Evolutionary conservation across 495 filamentous ascomycete species (phyloP).

Genomic region (Aeminium ludgeri): DNA sequence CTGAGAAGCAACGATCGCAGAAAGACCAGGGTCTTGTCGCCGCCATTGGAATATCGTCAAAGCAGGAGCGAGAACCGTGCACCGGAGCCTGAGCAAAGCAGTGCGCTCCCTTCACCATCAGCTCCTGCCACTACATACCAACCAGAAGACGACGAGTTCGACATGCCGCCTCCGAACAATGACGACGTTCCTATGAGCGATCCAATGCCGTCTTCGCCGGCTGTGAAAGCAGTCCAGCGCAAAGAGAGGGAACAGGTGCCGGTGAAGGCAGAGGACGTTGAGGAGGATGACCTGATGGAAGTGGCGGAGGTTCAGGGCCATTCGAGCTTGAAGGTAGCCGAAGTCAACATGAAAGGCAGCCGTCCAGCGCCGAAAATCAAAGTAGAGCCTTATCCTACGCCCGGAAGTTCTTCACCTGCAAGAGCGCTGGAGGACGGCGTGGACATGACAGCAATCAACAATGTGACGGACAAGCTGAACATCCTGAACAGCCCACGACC

Average conservation of each 20-base stretch:
- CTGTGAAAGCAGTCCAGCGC: conserved; percentile 59
- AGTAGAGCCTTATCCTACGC: conserved; percentile 49
- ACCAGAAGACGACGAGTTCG: conserved; percentile 42
- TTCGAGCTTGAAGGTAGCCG: conserved; percentile 44
- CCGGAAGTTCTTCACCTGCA: conserved; percentile 59
- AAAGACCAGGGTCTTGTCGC: conserved; percentile 66
- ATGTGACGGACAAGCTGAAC: conserved; percentile 73
- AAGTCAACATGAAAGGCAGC: conserved; percentile 73
- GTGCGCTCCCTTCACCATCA: conserved; percentile 23
- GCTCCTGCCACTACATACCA: conserved; percentile 24
- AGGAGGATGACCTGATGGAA: conserved; percentile 73
- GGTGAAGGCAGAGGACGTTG: conserved; percentile 36
- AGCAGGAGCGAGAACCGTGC: conserved; percentile 28
- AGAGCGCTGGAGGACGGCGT: conserved; percentile 40
- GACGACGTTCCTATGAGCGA: conserved; percentile 72
- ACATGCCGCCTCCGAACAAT: conserved; percentile 35
- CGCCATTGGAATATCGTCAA: conserved; percentile 36
- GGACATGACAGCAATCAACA: conserved; percentile 78
- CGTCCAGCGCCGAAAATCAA: conserved; percentile 56
- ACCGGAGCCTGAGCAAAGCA: conserved; percentile 16
- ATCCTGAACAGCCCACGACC: conserved; percentile 55
- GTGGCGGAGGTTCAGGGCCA: conserved; percentile 54
- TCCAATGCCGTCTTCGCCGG: conserved; percentile 62
- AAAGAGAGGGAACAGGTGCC: conserved; percentile 34
- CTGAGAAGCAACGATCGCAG: conserved; percentile 57